Evolutionary conservation across 345 rosid genomes (phyloP).

Genomic region (Gossypium raimondii): DNA sequence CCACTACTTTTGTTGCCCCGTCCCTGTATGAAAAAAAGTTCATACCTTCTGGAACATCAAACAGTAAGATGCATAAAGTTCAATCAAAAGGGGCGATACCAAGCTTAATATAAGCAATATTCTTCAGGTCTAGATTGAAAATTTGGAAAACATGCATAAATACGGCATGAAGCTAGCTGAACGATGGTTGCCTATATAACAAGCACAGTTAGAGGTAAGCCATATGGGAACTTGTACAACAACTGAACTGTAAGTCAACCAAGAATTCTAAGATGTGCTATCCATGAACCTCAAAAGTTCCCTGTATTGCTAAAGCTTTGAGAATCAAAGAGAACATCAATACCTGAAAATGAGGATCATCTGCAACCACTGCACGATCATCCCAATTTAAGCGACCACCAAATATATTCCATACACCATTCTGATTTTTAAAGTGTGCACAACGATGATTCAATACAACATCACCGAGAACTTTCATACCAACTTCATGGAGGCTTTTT

Average conservation of each 20-base stretch:
- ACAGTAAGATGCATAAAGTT: background rate
- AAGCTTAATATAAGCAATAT: conserved; percentile 6
- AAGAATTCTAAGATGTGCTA: background rate
- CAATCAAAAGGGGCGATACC: background rate
- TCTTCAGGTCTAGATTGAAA: background rate
- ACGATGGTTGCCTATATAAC: background rate
- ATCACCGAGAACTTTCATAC: conserved; percentile 86
- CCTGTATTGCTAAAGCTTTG: conserved; percentile 2
- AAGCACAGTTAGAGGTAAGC: background rate
- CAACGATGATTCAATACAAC: conserved; percentile 94
- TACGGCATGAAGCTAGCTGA: background rate
- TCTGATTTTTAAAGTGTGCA: conserved; percentile 78
- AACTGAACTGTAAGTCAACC: background rate
- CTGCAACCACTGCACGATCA: conserved; percentile 90
- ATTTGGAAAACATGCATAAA: background rate
- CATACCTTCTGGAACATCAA: background rate
- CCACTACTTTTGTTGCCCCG: conserved; percentile 98
- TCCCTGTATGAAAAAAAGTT: conserved; percentile 50
- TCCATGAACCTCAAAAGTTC: background rate
- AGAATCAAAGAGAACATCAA: background rate
- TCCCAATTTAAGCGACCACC: conserved; percentile 97
- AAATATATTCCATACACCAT: conserved; percentile 90
- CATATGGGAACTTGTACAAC: background rate
- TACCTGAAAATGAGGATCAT: conserved; percentile 98
- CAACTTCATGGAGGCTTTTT: conserved; percentile 56